phyloP scores from a whole-genome alignment of 129 eudicot genomes.

The Solidago caesia region DNA sequence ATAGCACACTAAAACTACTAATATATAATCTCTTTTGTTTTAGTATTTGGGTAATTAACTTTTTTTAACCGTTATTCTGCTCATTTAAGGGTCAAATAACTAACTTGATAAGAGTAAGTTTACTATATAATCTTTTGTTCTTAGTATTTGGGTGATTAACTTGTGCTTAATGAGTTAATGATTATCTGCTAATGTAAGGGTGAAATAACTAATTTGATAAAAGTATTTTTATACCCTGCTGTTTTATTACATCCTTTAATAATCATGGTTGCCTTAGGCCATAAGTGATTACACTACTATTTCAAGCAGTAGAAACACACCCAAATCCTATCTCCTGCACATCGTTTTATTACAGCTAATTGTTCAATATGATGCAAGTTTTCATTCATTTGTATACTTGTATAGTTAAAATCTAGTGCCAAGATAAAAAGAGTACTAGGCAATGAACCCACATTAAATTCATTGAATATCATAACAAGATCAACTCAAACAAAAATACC shows the following conservation, averaged over 20 bases:
- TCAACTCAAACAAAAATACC: conserved; percentile 21
- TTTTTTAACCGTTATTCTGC: neutral
- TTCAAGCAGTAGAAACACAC: neutral
- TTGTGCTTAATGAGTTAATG: too few species aligned
- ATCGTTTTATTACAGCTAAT: neutral
- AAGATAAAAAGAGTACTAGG: neutral
- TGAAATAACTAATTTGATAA: neutral
- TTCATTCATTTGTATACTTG: neutral
- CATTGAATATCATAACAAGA: conserved; percentile 9
- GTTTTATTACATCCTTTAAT: neutral
- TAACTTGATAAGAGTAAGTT: neutral
- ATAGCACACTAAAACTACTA: too few species aligned
- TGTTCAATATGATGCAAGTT: neutral
- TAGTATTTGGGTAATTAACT: neutral
- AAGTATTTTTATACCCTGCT: neutral
- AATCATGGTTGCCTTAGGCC: neutral
- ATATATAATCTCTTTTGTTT: neutral
- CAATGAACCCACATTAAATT: conserved; percentile 11
- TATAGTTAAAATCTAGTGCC: conserved; percentile 1
- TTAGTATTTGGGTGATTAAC: neutral
- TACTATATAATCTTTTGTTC: neutral
- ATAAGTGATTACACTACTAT: neutral
- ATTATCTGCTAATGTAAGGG: neutral
- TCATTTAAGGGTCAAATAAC: conserved; percentile 2
- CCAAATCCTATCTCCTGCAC: neutral